phyloP scores from a whole-genome alignment of 768 basidiomycete genomes.

The Cystobasidium tubakii region DNA sequence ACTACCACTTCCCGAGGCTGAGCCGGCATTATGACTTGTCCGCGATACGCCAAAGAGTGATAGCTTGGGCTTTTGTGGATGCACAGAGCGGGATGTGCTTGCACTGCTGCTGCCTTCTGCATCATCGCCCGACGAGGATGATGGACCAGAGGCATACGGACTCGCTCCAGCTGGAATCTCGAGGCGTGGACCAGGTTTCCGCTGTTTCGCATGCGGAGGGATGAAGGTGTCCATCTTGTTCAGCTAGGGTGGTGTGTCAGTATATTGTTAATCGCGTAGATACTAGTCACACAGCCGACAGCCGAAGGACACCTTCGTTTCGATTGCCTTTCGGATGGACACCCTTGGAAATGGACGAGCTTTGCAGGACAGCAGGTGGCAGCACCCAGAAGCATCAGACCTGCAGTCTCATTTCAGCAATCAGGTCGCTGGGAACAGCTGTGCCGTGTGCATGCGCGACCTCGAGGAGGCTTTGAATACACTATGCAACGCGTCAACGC shows the following conservation, averaged over 20 bases:
- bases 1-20: not conserved
- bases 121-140: slow-evolving; percentile 6
- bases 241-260: not conserved
- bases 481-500: too few species aligned
- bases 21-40: not conserved
- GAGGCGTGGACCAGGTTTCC: slow-evolving; percentile 21
- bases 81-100: not conserved
- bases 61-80: slow-evolving; percentile 12
- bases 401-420: too few species aligned
- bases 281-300: not conserved
- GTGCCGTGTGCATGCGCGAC: too few species aligned
- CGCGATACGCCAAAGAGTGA: not conserved
- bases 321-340: not conserved
- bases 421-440: too few species aligned
- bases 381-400: too few species aligned
- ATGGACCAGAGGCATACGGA: slow-evolving; percentile 9
- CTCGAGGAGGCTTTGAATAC: too few species aligned
- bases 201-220: not conserved
- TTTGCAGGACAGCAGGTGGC: too few species aligned
- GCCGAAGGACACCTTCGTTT: not conserved
- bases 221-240: not conserved
- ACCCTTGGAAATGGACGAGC: too few species aligned
- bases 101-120: not conserved
- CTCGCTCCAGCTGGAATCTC: slow-evolving; percentile 5
- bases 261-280: not conserved